Conservation (phyloP, 2,329 filamentous ascomycete species). For the Apiospora koreana region DNA sequence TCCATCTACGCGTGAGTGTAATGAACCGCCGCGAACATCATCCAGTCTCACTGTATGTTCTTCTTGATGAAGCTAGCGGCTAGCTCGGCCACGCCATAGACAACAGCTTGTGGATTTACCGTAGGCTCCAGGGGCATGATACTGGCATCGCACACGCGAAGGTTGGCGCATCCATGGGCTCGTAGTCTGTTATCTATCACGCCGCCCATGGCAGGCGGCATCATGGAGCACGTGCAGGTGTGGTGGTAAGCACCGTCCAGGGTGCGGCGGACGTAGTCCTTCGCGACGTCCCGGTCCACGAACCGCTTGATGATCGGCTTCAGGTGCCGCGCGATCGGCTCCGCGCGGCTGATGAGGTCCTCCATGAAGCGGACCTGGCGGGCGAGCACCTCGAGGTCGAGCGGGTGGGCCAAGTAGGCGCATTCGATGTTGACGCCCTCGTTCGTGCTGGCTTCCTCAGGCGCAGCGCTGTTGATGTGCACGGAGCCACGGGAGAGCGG, state of each 20-base stretch:
- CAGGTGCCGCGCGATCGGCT: conserved; percentile 42
- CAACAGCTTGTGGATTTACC: conserved; percentile 16
- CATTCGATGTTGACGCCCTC: conserved; percentile 47
- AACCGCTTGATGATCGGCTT: conserved; percentile 32
- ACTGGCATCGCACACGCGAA: conserved; percentile 23
- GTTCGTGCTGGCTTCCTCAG: conserved; percentile 23
- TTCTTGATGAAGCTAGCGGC: not conserved
- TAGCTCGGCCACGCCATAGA: not conserved
- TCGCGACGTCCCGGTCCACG: conserved; percentile 32
- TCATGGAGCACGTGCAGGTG: conserved; percentile 43
- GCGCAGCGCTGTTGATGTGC: conserved; percentile 49
- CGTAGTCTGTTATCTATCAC: conserved; percentile 19
- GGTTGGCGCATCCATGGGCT: conserved; percentile 18
- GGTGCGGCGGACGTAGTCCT: conserved; percentile 35
- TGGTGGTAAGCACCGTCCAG: conserved; percentile 47
- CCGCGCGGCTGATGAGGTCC: conserved; percentile 32
- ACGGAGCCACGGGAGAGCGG: conserved; percentile 61
- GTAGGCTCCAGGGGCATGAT: conserved; percentile 20
- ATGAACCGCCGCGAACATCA: too few species aligned
- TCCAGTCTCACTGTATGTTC: not conserved
- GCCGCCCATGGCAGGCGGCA: conserved; percentile 17
- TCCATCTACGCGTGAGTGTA: too few species aligned
- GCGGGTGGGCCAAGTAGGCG: conserved; percentile 55
- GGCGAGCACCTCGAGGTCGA: conserved; percentile 55
- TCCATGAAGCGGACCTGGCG: conserved; percentile 45